phyloP scores from a whole-genome alignment of 768 basidiomycete genomes.

The Gloeostereum incarnatum region DNA sequence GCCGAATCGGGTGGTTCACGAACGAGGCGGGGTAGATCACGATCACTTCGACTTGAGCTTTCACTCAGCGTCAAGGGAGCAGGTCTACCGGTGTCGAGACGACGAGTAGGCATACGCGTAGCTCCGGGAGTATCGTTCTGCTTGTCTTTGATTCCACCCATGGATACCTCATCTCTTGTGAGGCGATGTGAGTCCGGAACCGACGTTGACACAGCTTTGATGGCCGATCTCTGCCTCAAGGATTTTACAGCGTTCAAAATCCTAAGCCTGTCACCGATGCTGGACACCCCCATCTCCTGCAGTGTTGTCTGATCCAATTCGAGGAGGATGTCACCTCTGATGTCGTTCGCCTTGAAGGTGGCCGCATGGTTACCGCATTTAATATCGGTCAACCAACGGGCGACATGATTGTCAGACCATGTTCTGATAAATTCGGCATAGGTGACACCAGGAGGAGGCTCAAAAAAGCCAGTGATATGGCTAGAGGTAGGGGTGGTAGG shows the following conservation, averaged over 20 bases:
- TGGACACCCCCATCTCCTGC: conserved; percentile 84
- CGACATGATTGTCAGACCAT: conserved; percentile 68
- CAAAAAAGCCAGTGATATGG: conserved; percentile 24
- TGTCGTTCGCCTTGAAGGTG: conserved; percentile 79
- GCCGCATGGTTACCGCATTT: conserved; percentile 61
- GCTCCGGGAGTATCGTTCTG: background rate
- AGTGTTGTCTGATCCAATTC: conserved; percentile 84
- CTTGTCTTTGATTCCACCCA: background rate
- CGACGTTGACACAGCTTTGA: conserved; percentile 11
- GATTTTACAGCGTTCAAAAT: conserved; percentile 79
- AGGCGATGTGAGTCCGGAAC: conserved; percentile 1
- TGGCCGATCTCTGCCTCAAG: conserved; percentile 55
- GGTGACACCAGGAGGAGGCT: conserved; percentile 48
- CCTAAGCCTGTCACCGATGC: conserved; percentile 87
- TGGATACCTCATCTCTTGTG: background rate
- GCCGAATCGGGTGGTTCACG: conserved; percentile 54
- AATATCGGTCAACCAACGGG: conserved; percentile 71
- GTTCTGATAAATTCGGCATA: conserved; percentile 56
- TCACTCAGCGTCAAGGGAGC: conserved; percentile 72
- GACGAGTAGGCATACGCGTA: conserved; percentile 26
- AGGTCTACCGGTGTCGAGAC: conserved; percentile 58
- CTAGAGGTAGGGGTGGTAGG: conserved; percentile 27
- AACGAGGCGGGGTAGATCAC: conserved; percentile 64
- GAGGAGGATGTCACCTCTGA: conserved; percentile 83
- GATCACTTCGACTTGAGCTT: conserved; percentile 29